Base-by-base conservation (phyloP, 2,329 filamentous ascomycete genomes). In the Chrysosporium queenslandicum region DNA sequence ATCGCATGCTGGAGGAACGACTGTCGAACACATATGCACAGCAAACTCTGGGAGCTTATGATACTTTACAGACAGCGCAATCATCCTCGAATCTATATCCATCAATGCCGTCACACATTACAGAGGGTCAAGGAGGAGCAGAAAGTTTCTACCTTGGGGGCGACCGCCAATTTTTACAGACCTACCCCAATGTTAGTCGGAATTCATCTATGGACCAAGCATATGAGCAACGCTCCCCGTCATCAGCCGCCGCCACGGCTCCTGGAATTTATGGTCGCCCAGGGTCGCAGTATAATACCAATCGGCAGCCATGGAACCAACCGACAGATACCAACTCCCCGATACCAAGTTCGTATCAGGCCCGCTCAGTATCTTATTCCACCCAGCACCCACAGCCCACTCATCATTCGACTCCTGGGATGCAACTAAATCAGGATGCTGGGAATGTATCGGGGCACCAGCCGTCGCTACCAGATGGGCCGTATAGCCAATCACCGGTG, bases 1-100 rank as follows among this genome's bases (percentile, higher is more conserved):
- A 98, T 68, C 83, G 89, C 37, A 97, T 98, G 92, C 77, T 98
- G 14, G 92, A 98, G 69, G 92, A 98, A 58, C 82, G 92, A 36
- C 76, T 98, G 23, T 94, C 89, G 7, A 94, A 86, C 66, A 91
- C 92, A 1, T 97, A 97, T 66, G 86, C 82, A 58, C 87, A 94
- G 62, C 86, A 91, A 61, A 82, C 71, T 40, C 72, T 88, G 18
- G 78, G 82, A 9, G 78, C 79, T 2, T 88, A 88, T 58, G 65
- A 67, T 2, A 59, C 62, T 16, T 58, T 63, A 21, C 71, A 74
- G 32, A 68, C 72, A 11, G 74, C 73, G 30, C 68, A 71, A 39
- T 69, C 78, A 8, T 67, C 79, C 4, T 78, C 74, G 18, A 75
- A 76, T 49, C 77, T 86, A 12, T 95, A 95, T 64, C 85, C 88